Conservation (phyloP, 2,329 filamentous ascomycete genomes). For the Tolypocladium pustulatum region DNA sequence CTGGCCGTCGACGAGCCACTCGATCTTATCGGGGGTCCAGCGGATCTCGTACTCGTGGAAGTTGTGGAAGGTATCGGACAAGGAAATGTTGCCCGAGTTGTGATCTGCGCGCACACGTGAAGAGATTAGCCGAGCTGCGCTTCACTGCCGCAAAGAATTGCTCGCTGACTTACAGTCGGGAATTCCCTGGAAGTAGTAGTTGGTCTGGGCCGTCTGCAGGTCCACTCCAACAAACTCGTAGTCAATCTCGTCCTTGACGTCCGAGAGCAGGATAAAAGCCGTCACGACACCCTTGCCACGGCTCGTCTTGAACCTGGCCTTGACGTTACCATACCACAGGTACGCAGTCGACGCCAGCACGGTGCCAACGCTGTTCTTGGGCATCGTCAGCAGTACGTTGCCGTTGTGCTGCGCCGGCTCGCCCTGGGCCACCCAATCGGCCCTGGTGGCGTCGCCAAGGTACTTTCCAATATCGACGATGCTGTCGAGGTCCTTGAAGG, state of each 20-base stretch:
- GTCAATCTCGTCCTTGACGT: constrained; percentile 97
- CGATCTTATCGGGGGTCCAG: constrained; percentile 80
- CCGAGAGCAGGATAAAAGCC: constrained; percentile 89
- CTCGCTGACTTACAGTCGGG: constrained; percentile 59
- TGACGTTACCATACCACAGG: constrained; percentile 95
- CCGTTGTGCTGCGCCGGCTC: constrained; percentile 57
- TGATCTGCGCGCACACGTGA: constrained; percentile 45
- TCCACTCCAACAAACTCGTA: constrained; percentile 88
- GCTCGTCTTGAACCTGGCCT: constrained; percentile 73
- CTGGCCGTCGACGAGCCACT: constrained; percentile 79
- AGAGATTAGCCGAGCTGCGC: constrained; percentile 1
- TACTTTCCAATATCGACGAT: constrained; percentile 69
- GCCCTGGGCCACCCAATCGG: constrained; percentile 86
- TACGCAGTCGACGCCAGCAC: constrained; percentile 75
- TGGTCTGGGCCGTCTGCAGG: constrained; percentile 70
- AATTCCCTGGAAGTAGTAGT: constrained; percentile 95
- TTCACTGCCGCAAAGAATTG: not conserved
- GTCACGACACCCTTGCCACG: constrained; percentile 86
- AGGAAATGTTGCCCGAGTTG: constrained; percentile 61
- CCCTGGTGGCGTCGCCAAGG: constrained; percentile 67
- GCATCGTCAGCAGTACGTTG: constrained; percentile 80
- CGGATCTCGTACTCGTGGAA: constrained; percentile 88
- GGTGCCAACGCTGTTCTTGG: constrained; percentile 73
- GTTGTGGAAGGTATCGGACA: constrained; percentile 62
- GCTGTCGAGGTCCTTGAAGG: constrained; percentile 59